Conservation (phyloP, 2,329 filamentous ascomycete species). For the Eutypella sp. region DNA sequence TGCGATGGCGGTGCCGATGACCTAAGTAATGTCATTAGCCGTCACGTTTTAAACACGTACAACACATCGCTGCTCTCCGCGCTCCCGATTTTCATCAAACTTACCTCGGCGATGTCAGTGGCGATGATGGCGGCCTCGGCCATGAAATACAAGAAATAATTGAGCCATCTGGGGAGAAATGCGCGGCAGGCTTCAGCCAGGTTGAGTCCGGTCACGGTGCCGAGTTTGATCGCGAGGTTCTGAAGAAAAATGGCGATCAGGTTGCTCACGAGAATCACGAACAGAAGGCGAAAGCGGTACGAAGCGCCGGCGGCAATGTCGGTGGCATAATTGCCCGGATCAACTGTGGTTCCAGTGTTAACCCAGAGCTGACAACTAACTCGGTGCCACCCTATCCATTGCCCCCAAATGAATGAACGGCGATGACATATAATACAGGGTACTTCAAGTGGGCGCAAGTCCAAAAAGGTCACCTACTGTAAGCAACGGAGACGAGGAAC, state of each 20-base stretch:
- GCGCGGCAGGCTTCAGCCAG: slow-evolving; percentile 61
- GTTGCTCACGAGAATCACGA: slow-evolving; percentile 65
- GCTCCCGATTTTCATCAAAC: slow-evolving; percentile 7
- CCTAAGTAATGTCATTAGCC: slow-evolving; percentile 30
- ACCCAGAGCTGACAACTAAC: too few relatives aligned
- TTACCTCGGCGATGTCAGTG: slow-evolving; percentile 64
- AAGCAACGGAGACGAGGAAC: slow-evolving; percentile 58
- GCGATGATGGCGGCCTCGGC: slow-evolving; percentile 66
- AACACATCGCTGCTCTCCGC: too few relatives aligned
- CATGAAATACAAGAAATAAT: slow-evolving; percentile 55
- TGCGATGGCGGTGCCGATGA: slow-evolving; percentile 67
- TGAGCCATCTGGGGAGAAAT: slow-evolving; percentile 62
- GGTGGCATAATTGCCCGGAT: slow-evolving; percentile 65
- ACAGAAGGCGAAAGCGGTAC: slow-evolving; percentile 61
- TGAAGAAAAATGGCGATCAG: slow-evolving; percentile 68
- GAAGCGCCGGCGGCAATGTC: slow-evolving; percentile 64
- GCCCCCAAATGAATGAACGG: too few relatives aligned
- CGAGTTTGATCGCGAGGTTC: slow-evolving; percentile 62
- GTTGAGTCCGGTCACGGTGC: slow-evolving; percentile 63
- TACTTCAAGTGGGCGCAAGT: too few relatives aligned
- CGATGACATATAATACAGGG: too few relatives aligned
- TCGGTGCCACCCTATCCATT: too few relatives aligned
- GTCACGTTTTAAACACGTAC: too few relatives aligned
- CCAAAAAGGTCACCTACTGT: too few relatives aligned
- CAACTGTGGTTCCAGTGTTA: slow-evolving; percentile 40